Evolutionary conservation across 306 rosid genomes (phyloP), one percentile per base, ranked within the genome.

Genomic region (Inga leiocalycina): DNA sequence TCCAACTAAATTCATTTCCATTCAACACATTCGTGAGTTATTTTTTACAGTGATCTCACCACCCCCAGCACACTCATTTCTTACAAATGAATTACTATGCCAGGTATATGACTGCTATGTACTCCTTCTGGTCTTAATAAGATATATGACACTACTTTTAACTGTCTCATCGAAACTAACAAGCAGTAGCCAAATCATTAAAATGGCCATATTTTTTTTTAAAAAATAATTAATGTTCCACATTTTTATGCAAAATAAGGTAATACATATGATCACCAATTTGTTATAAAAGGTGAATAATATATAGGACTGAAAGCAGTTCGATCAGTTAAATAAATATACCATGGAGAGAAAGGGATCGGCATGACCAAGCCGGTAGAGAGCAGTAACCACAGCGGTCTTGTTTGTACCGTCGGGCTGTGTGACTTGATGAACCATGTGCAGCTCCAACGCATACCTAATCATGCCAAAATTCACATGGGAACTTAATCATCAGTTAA

Each of bases 371-470:
- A 79, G 70, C 69, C 82, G 80, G 82, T 89, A 92, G 81, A 94
- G 76, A 66, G 88, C 71, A 59, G 85, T 89, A 80, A 88, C 46
- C 11, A 90, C 94, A 44, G 92, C 93, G 2, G 90, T 87, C 32
- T 79, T 86, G 70, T 86, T 83, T 39, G 52, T 72, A 24, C 78
- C 87, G 49, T 77, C 83, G n/a, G 86, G 80, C 62, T 88, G 84
- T 39, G 81, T 66, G 74, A 69, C 77, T 35, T 44, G 46, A 78
- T 94, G 98, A 74, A 94, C 89, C 93, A 92, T 87, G 61, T 94
- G 98, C 20, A 92, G 57, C 79, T 94, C 98, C 86, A 91, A 64
- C 43, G 88, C 97, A 79, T 82, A 91, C 90, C 97, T 91, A n/a
- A 45, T 44, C 49, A 8, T 35, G 35, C 17, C 34, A 59, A 34